A percentile compares a stretch with the other conserved stretches of the same genome.
Evolutionary conservation across 768 basidiomycete species (phyloP).

Genomic region (Cystoderma amianthinum): DNA sequence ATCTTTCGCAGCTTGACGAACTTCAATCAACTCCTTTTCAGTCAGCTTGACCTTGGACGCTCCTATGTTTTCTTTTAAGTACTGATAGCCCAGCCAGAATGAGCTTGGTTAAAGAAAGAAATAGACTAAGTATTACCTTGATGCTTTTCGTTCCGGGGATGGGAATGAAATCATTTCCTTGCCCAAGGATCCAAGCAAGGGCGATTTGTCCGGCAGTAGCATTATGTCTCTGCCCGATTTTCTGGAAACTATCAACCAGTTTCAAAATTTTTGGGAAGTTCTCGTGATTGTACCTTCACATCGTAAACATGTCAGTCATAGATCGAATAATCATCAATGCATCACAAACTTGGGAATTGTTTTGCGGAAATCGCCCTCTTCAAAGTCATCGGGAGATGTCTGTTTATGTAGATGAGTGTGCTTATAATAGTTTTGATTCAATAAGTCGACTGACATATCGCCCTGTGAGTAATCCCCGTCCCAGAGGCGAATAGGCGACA

Average conservation of each 20-base stretch:
- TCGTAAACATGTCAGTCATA: conserved; percentile 6
- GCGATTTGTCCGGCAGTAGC: conserved; percentile 39
- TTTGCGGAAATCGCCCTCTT: conserved; percentile 30
- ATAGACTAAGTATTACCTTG: conserved; percentile 13
- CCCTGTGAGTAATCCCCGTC: conserved; percentile 43
- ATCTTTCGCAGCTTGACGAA: conserved; percentile 26
- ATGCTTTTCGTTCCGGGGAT: conserved; percentile 41
- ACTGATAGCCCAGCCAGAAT: conserved; percentile 13
- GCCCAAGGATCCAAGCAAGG: conserved; percentile 44
- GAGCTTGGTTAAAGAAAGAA: background rate
- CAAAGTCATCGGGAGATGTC: conserved; percentile 32
- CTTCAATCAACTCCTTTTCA: conserved; percentile 25
- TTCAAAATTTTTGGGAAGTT: conserved; percentile 43
- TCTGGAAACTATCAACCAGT: conserved; percentile 29
- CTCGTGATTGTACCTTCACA: conserved; percentile 24
- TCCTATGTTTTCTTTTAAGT: conserved; percentile 37
- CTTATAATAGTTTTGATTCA: conserved; percentile 10
- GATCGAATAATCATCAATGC: conserved; percentile 2
- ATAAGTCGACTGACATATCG: conserved; percentile 21
- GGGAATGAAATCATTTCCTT: conserved; percentile 38
- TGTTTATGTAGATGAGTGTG: conserved; percentile 5
- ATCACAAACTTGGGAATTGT: conserved; percentile 22
- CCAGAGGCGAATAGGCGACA: conserved; percentile 46
- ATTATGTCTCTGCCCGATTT: conserved; percentile 28
- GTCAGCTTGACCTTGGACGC: conserved; percentile 25